phyloP scores from a whole-genome alignment of 441 rosid genomes.

The Corymbia calophylla region DNA sequence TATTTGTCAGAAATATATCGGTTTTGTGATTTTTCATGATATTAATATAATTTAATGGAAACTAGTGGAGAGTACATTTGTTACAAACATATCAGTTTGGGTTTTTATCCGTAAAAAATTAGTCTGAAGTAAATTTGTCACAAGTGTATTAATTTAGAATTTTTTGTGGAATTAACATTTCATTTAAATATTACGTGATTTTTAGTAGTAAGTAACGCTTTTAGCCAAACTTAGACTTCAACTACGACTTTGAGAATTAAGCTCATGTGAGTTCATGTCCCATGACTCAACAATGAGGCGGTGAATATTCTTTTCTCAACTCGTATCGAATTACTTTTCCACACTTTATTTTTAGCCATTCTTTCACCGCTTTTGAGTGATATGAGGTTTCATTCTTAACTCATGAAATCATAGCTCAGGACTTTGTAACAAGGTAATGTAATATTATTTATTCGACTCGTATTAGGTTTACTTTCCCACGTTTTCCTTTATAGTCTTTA shows the following conservation, averaged over 20 bases:
- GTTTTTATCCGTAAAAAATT: rapidly evolving
- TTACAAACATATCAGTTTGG: rapidly evolving
- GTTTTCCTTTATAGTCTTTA: too few relatives aligned
- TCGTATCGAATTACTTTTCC: too few relatives aligned
- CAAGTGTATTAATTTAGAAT: rapidly evolving
- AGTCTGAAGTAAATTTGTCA: too few relatives aligned
- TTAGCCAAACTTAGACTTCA: not conserved
- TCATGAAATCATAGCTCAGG: not conserved
- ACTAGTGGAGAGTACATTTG: rapidly evolving
- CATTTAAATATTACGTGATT: not conserved
- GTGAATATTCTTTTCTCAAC: not conserved
- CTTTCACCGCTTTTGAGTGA: not conserved
- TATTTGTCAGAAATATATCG: too few relatives aligned
- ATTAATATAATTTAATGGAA: too few relatives aligned
- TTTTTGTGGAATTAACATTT: too few relatives aligned
- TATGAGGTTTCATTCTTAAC: not conserved
- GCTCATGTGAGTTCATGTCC: not conserved
- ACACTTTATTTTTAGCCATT: not conserved
- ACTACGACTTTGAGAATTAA: not conserved
- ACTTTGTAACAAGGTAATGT: not conserved
- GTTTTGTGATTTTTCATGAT: rapidly evolving
- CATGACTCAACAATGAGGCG: not conserved
- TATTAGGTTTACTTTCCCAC: not conserved
- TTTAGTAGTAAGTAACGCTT: not conserved
- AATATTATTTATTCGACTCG: too few relatives aligned